phyloP scores from a whole-genome alignment of 257 asterid genomes.

The Solanum medicagineum region DNA sequence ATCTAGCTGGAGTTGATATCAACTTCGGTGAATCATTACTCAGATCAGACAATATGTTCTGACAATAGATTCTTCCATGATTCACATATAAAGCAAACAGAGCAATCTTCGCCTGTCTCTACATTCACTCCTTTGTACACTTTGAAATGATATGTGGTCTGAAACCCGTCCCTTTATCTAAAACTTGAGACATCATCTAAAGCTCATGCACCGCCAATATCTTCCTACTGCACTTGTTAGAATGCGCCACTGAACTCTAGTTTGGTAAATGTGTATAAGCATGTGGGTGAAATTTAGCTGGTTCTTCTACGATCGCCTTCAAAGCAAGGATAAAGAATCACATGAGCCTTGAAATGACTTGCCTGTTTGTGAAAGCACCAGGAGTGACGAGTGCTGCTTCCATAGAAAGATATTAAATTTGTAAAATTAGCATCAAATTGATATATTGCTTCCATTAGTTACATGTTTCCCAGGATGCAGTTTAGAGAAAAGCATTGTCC shows the following conservation, averaged over 20 bases:
- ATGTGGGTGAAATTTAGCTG: not conserved
- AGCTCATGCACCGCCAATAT: not conserved
- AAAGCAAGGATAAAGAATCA: constrained; percentile 1
- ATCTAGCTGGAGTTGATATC: not conserved
- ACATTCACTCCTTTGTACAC: not conserved
- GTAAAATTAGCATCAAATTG: not conserved
- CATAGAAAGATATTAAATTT: not conserved
- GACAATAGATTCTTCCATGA: not conserved
- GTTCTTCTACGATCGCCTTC: not conserved
- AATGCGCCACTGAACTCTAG: not conserved
- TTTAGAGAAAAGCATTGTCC: not conserved
- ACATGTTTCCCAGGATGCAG: not conserved
- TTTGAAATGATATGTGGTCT: not conserved
- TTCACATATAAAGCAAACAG: not conserved
- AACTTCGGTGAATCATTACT: not conserved
- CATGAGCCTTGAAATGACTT: constrained; percentile 13
- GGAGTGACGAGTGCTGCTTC: constrained; percentile 57
- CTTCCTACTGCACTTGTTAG: not conserved
- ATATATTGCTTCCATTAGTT: not conserved
- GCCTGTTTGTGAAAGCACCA: constrained; percentile 41
- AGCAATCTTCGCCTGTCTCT: not conserved
- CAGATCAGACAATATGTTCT: not conserved
- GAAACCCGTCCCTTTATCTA: not conserved
- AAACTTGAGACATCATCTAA: not conserved
- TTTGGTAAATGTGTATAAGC: not conserved